A percentile compares a stretch with the other conserved stretches of the same genome.
Evolutionary conservation across 345 rosid genomes (phyloP).

Genomic region (Jatropha curcas): DNA sequence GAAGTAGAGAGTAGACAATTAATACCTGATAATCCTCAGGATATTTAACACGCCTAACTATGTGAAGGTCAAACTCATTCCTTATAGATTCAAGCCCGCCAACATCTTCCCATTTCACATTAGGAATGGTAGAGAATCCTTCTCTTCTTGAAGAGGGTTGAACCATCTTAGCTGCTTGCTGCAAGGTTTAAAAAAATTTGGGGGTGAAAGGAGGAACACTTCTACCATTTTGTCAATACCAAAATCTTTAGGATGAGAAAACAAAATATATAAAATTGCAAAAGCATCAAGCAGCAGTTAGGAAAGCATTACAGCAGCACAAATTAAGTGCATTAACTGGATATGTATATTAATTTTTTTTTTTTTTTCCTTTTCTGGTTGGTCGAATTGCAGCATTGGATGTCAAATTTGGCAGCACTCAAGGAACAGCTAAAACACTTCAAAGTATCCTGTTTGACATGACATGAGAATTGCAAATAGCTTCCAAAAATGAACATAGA

Average conservation of each 20-base stretch:
- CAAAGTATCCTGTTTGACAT: background rate
- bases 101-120: constrained; percentile 90
- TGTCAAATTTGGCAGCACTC: too few species aligned
- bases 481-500: background rate
- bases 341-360: background rate
- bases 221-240: background rate
- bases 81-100: constrained; percentile 81
- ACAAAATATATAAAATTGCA: background rate
- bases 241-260: too few species aligned
- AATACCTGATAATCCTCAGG: constrained; percentile 72
- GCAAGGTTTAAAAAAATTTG: constrained; percentile 14
- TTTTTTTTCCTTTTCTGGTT: background rate
- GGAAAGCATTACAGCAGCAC: background rate
- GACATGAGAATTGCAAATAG: background rate
- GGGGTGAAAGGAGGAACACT: background rate
- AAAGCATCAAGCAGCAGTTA: background rate
- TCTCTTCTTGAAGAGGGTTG: constrained; percentile 84
- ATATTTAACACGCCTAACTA: constrained; percentile 66
- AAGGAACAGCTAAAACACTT: background rate
- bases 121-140: constrained; percentile 82
- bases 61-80: constrained; percentile 63
- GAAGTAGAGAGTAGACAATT: too few species aligned
- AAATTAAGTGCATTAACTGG: background rate
- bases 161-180: constrained; percentile 72
- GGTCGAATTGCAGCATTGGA: background rate